A percentile compares a stretch with the other conserved stretches of the same genome.
Evolutionary conservation across 306 rosid genomes (phyloP).

Genomic region (Fragaria nilgerrensis): DNA sequence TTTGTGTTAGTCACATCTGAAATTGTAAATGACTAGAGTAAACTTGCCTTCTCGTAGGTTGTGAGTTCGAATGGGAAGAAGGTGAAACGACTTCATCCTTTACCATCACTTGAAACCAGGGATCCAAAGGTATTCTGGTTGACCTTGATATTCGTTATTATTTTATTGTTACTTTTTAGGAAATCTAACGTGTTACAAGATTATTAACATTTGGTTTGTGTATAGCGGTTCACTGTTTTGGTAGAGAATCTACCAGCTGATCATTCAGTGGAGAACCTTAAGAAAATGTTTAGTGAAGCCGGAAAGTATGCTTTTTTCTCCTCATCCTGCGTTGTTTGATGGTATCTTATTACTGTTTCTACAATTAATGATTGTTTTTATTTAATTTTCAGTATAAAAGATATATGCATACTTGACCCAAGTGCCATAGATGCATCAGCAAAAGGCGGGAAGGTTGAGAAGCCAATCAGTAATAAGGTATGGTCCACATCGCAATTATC

Average conservation of each 20-base stretch:
- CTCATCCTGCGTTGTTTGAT: slow-evolving; percentile 8
- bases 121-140: slow-evolving; percentile 68
- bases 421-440: slow-evolving; percentile 44
- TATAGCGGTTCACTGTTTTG: slow-evolving; percentile 80
- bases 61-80: slow-evolving; percentile 78
- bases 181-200: slow-evolving; percentile 1
- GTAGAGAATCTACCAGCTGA: slow-evolving; percentile 90
- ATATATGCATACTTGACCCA: slow-evolving; percentile 57
- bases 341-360: slow-evolving; percentile 10
- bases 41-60: slow-evolving; percentile 43
- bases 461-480: slow-evolving; percentile 67
- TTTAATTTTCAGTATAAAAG: slow-evolving; percentile 60
- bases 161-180: not conserved
- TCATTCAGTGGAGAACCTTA: slow-evolving; percentile 76
- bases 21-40: slow-evolving; percentile 20
- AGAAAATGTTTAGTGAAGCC: slow-evolving; percentile 65
- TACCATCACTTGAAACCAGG: slow-evolving; percentile 44
- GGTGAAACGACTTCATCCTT: slow-evolving; percentile 78
- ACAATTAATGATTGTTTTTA: slow-evolving; percentile 18
- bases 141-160: slow-evolving; percentile 10
- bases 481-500: not conserved
- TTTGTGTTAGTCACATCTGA: slow-evolving; percentile 24
- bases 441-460: slow-evolving; percentile 54
- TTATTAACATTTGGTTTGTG: slow-evolving; percentile 44
- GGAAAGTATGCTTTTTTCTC: slow-evolving; percentile 64